Evolutionary conservation across 805 yeast genomes (phyloP), one percentile per base, ranked within the genome.

Genomic region (Yarrowia keelungensis): DNA sequence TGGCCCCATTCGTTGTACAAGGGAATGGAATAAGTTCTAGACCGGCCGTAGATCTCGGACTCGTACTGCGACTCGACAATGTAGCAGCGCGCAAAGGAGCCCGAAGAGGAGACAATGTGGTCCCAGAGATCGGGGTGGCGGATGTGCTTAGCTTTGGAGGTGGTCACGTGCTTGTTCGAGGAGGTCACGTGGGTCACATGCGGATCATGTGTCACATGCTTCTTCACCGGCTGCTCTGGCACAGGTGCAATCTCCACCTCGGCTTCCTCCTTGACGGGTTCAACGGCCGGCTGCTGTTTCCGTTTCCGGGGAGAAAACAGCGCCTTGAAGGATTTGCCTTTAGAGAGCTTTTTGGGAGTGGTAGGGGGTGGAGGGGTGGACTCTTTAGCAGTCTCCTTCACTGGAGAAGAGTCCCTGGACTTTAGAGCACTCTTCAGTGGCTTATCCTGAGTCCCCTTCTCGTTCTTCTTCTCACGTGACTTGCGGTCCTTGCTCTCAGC

Each of bases 11-110:
- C 68, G 43, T 65, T 90, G 12, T 77, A 78, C 67, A 92, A 83
- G 8, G 88, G 85, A 51, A 91, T 74, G 59, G 83, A 82, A 75
- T 86, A 86, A 56, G 81, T 81, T 67, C 81, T 79, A 0, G 87
- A 81, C 67, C 79, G 77, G 16, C 91, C 89, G 26, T 82, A 85
- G 53, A 90, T 81, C 43, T 82, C 83, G 16, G 82, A 76, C 73
- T 88, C 87, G 72, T 85, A 85, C 69, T 85, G 86, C 19, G 83
- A 82, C 74, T 90, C 88, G 61, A 85, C 84, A 68, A 94, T 81
- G 73, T 89, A 87, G 67, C 91, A 85, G 73, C 95, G 84, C 9
- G 92, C 97, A 82, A 91, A 92, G 45, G 97, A 91, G 1, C 98
- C 98, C 76, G 92, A 96, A 42, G 83, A 82, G 1, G 98, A 97